These are phyloP conservation scores for Diaporthe capsici DNA, from an alignment of 2,329 filamentous ascomycete species.

Conservation along the genomic window DNA sequence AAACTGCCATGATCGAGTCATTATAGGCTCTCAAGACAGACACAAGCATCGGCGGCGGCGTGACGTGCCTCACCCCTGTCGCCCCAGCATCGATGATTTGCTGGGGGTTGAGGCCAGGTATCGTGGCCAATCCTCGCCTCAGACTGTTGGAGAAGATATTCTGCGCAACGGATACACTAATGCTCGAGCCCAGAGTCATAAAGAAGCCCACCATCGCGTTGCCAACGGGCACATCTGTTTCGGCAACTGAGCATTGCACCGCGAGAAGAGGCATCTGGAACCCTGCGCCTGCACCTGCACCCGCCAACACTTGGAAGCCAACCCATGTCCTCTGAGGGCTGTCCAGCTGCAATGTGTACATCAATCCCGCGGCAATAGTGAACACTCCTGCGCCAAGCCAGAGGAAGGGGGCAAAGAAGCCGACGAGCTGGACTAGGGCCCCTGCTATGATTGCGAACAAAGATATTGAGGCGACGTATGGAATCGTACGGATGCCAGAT, in stretches of 20 bases:
- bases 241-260: neutral
- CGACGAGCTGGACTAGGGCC: slow-evolving; percentile 56
- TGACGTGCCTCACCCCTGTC: neutral
- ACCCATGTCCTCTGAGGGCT: slow-evolving; percentile 65
- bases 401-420: slow-evolving; percentile 59
- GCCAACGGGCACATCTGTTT: neutral
- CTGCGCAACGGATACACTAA: neutral
- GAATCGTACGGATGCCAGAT: slow-evolving; percentile 68
- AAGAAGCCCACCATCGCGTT: neutral
- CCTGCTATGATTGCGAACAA: slow-evolving; percentile 61
- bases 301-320: slow-evolving; percentile 65
- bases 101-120: neutral
- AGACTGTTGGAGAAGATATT: neutral
- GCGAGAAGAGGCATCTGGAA: slow-evolving; percentile 20
- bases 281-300: neutral
- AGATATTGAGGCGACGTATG: slow-evolving; percentile 65
- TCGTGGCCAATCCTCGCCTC: neutral
- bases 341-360: slow-evolving; percentile 63
- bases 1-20: neutral
- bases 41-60: neutral
- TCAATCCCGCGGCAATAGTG: slow-evolving; percentile 52
- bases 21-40: neutral
- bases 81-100: neutral
- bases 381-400: slow-evolving; percentile 57
- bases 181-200: neutral